Evolutionary conservation across 129 eudicot genomes (phyloP).

Genomic region (Flaveria robusta): DNA sequence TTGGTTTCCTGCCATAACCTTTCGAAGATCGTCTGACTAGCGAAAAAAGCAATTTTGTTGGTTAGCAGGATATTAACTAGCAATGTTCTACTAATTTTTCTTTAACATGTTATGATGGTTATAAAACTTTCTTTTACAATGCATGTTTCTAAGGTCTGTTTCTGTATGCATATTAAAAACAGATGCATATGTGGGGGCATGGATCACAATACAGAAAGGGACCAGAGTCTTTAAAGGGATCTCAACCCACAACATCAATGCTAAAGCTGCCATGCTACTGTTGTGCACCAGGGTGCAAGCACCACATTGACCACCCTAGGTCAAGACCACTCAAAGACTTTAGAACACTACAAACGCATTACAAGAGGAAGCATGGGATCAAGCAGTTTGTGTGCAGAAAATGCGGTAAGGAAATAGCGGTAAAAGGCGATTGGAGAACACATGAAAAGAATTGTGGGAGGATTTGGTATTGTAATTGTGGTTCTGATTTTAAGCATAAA

Average conservation of each 20-base stretch:
- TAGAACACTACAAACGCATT: conserved; percentile 79
- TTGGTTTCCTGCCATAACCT: too few species aligned
- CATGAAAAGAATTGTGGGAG: conserved; percentile 84
- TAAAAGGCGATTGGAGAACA: conserved; percentile 82
- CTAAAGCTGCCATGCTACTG: conserved; percentile 72
- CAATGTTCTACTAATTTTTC: too few species aligned
- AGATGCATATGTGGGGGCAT: conserved; percentile 98
- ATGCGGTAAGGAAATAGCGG: conserved; percentile 67
- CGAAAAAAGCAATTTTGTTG: too few species aligned
- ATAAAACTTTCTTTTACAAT: neutral
- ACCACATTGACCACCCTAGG: conserved; percentile 63
- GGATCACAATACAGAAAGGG: conserved; percentile 80
- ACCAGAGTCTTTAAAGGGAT: conserved; percentile 65
- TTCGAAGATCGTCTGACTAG: too few species aligned
- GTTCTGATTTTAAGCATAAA: conserved; percentile 83
- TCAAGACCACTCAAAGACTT: conserved; percentile 77
- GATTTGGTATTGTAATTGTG: conserved; percentile 76
- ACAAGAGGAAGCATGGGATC: conserved; percentile 74
- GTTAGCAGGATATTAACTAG: too few species aligned
- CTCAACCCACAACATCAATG: conserved; percentile 65
- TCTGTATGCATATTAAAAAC: neutral
- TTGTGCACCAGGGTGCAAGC: conserved; percentile 65
- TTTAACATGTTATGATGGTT: too few species aligned
- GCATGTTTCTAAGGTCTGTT: conserved; percentile 5
- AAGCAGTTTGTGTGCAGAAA: conserved; percentile 61